Evolutionary conservation across 768 basidiomycete genomes (phyloP).

Genomic region (Heimioporus sp.): DNA sequence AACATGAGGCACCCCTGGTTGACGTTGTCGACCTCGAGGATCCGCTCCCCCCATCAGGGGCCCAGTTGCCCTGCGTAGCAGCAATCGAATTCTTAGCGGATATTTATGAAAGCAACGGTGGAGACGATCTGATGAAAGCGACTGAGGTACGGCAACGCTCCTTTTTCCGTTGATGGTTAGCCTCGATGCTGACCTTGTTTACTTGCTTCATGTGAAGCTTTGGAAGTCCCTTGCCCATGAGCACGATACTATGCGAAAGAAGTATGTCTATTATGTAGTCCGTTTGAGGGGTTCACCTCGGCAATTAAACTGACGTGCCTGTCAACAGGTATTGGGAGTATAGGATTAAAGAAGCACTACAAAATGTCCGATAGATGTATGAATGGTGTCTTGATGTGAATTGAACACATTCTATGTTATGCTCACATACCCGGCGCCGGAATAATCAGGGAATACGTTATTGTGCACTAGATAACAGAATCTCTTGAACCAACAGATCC

Average conservation of each 20-base stretch:
- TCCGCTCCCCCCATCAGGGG: constrained; percentile 59
- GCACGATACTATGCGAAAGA: constrained; percentile 73
- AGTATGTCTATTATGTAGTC: constrained; percentile 42
- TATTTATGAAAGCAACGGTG: constrained; percentile 58
- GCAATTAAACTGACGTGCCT: constrained; percentile 26
- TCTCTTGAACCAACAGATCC: not conserved
- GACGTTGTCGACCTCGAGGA: constrained; percentile 71
- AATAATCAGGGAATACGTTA: not conserved
- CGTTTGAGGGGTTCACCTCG: constrained; percentile 10
- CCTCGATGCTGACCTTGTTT: constrained; percentile 9
- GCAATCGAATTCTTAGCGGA: constrained; percentile 90
- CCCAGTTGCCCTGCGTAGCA: constrained; percentile 71
- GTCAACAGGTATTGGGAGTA: constrained; percentile 70
- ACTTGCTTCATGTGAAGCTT: constrained; percentile 42
- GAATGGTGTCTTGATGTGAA: constrained; percentile 6
- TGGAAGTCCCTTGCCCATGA: constrained; percentile 70
- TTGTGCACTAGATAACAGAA: not conserved
- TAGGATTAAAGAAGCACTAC: constrained; percentile 55
- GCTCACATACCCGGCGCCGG: not conserved
- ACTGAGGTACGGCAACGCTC: constrained; percentile 40
- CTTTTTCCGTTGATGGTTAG: not conserved
- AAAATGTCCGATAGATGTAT: constrained; percentile 22
- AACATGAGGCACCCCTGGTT: constrained; percentile 28
- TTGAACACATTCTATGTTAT: constrained; percentile 3
- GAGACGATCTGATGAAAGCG: constrained; percentile 45